Evolutionary conservation across 106 monocot species (phyloP).

Genomic region (Posidonia australis): DNA sequence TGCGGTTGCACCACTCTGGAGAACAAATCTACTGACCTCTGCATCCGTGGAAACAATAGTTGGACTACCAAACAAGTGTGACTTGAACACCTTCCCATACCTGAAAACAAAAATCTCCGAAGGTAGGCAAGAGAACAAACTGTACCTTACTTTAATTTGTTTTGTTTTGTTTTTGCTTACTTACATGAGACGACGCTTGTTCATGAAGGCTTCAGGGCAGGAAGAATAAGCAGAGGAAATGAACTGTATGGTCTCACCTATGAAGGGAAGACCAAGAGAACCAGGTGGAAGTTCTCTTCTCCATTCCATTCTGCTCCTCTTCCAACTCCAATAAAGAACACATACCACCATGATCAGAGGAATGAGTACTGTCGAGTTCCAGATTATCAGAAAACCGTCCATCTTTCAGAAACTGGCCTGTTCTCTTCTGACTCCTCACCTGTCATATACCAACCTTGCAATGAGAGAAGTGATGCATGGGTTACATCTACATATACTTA

Average conservation of each 20-base stretch:
- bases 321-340: neutral
- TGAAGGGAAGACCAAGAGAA: slow-evolving; percentile 61
- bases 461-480: no score
- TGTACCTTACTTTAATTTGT: no score
- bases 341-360: neutral
- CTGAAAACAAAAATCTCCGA: slow-evolving; percentile 9
- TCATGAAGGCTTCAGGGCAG: slow-evolving; percentile 80
- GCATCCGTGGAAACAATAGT: slow-evolving; percentile 83
- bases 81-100: slow-evolving; percentile 87
- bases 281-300: slow-evolving; percentile 38
- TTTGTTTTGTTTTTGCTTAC: neutral
- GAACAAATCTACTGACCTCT: slow-evolving; percentile 60
- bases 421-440: neutral
- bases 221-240: slow-evolving; percentile 67
- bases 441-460: neutral
- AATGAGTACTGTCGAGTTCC: neutral
- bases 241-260: slow-evolving; percentile 94
- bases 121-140: no score
- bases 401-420: neutral
- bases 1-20: slow-evolving; percentile 53
- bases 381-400: neutral
- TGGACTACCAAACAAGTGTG: slow-evolving; percentile 77
- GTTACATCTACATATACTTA: neutral
- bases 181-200: slow-evolving; percentile 41
- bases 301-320: neutral